A percentile compares a stretch with the other conserved stretches of the same genome.
Conservation (phyloP, 2,329 filamentous ascomycete genomes). For the Phyllosticta citriasiana region DNA sequence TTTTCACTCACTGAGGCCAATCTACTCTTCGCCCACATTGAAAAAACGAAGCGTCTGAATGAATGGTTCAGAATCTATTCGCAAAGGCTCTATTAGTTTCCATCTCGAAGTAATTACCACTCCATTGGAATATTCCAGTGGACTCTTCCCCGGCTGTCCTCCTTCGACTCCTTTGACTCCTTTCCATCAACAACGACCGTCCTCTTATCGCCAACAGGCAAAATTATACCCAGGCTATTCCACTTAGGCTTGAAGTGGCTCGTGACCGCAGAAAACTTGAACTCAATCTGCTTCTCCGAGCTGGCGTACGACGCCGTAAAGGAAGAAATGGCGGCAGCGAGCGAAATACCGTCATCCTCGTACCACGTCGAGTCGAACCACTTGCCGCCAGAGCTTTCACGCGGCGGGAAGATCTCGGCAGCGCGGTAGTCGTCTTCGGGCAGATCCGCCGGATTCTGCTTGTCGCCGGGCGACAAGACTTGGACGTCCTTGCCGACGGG, state of each 20-base stretch:
- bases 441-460: slow-evolving; percentile 33
- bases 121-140: neutral
- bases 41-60: neutral
- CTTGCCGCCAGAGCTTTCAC: slow-evolving; percentile 26
- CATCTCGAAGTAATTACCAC: neutral
- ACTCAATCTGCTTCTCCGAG: slow-evolving; percentile 33
- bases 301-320: slow-evolving; percentile 22
- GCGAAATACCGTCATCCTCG: slow-evolving; percentile 48
- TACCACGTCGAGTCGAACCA: slow-evolving; percentile 39
- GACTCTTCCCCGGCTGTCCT: neutral
- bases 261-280: slow-evolving; percentile 33
- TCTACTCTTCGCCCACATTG: too few species aligned
- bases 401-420: slow-evolving; percentile 48
- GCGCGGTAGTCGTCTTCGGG: slow-evolving; percentile 46
- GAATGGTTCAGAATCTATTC: neutral
- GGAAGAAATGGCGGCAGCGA: slow-evolving; percentile 20
- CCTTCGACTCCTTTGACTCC: neutral
- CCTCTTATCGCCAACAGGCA: slow-evolving; percentile 42
- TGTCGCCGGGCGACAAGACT: slow-evolving; percentile 43
- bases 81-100: neutral
- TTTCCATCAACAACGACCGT: slow-evolving; percentile 13
- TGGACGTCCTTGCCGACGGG: slow-evolving; percentile 43
- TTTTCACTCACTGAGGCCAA: too few species aligned
- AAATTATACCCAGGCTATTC: slow-evolving; percentile 39
- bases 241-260: slow-evolving; percentile 39